phyloP scores from a whole-genome alignment of 768 basidiomycete genomes.

The Sporobolomyces roseus region DNA sequence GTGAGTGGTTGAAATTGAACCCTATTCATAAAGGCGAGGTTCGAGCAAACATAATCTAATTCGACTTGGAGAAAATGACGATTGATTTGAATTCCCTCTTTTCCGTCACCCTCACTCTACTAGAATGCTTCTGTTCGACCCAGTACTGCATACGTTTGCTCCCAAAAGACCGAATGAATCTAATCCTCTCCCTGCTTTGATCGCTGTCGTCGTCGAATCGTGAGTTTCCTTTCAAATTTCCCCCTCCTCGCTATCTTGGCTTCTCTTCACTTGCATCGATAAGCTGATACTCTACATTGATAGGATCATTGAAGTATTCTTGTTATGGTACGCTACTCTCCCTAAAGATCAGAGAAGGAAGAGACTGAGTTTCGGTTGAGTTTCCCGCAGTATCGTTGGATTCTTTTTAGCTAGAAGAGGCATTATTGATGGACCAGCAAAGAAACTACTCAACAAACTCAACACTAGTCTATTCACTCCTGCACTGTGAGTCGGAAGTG shows the following conservation, averaged over 20 bases:
- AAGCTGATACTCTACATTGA: not conserved
- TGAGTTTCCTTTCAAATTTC: not conserved
- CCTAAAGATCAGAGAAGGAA: not conserved
- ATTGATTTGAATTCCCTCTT: not conserved
- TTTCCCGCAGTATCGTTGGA: constrained; percentile 36
- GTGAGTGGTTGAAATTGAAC: not conserved
- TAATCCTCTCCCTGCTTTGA: constrained; percentile 12
- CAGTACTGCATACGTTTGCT: not conserved
- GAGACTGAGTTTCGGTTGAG: not conserved
- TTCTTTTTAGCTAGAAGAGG: constrained; percentile 67
- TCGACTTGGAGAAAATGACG: no score
- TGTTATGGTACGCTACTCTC: constrained; percentile 28
- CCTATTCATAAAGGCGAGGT: no score
- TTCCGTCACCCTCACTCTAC: not conserved
- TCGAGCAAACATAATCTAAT: no score
- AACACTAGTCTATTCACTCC: constrained; percentile 77
- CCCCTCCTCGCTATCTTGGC: not conserved
- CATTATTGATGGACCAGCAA: constrained; percentile 81
- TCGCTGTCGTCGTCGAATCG: constrained; percentile 34
- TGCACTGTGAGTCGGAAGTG: no score
- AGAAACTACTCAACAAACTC: constrained; percentile 58
- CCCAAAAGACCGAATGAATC: constrained; percentile 13
- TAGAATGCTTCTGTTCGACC: constrained; percentile 7
- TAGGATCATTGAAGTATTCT: constrained; percentile 40
- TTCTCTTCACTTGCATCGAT: not conserved